A percentile compares a stretch with the other conserved stretches of the same genome.
These are phyloP conservation scores for Penicillium arizonense DNA, from an alignment of 495 filamentous ascomycete species.

Conservation along the genomic window DNA sequence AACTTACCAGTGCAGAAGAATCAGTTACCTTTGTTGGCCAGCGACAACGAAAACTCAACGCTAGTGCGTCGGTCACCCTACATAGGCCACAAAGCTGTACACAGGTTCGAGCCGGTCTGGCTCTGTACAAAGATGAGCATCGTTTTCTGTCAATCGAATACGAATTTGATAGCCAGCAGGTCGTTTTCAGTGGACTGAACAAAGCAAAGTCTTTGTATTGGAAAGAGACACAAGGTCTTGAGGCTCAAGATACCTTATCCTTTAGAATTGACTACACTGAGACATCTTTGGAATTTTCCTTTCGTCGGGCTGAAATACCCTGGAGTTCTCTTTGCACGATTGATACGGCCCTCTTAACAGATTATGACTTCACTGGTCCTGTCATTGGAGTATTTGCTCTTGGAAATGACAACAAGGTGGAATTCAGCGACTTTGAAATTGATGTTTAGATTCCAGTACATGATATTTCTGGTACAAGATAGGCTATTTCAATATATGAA, in stretches of 20 bases:
- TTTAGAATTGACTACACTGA: not conserved
- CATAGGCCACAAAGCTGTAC: not conserved
- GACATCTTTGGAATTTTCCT: not conserved
- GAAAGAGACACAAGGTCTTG: not conserved
- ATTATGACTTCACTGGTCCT: constrained; percentile 6
- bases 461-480: too few species aligned
- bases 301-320: not conserved
- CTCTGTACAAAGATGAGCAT: constrained; percentile 17
- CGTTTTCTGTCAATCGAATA: not conserved
- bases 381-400: constrained; percentile 1
- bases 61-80: not conserved
- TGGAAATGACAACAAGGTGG: not conserved
- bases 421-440: not conserved
- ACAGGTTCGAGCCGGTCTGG: constrained; percentile 7
- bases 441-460: not conserved
- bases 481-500: too few species aligned
- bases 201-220: not conserved
- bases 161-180: not conserved
- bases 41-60: constrained; percentile 7
- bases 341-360: not conserved
- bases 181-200: not conserved
- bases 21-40: constrained; percentile 5
- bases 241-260: not conserved
- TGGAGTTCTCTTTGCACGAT: not conserved
- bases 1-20: not conserved